Conservation (phyloP, 805 yeast genomes). For the Cyberlindnera euphorbiae region DNA sequence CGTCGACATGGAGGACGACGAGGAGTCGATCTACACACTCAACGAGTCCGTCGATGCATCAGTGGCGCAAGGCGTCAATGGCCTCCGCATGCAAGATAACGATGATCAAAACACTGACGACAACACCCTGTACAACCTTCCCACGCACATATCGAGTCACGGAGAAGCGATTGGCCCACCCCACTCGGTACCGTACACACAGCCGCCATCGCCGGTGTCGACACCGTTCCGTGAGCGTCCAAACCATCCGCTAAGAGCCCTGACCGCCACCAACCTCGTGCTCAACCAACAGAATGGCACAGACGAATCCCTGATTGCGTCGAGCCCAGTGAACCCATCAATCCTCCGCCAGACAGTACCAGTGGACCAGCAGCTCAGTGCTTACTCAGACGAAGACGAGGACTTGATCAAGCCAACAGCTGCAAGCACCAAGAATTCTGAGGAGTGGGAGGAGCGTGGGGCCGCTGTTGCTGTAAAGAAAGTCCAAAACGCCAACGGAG, state of each 20-base stretch:
- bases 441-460: slow-evolving; percentile 37
- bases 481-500: slow-evolving; percentile 41
- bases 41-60: slow-evolving; percentile 11
- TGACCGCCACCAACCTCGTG: slow-evolving; percentile 22
- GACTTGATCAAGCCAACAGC: no score
- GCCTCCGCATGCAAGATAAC: no score
- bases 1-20: slow-evolving; percentile 6
- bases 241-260: slow-evolving; percentile 24
- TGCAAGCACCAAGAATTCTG: background rate
- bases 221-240: slow-evolving; percentile 22
- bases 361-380: no score
- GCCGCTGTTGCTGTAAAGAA: slow-evolving; percentile 52
- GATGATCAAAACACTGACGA: slow-evolving; percentile 1
- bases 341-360: slow-evolving; percentile 3
- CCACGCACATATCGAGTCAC: slow-evolving; percentile 24
- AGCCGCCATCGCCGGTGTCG: slow-evolving; percentile 24
- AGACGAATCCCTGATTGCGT: slow-evolving; percentile 19
- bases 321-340: slow-evolving; percentile 10
- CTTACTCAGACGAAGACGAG: no score
- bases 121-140: slow-evolving; percentile 15
- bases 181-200: slow-evolving; percentile 8
- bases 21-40: slow-evolving; percentile 18
- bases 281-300: slow-evolving; percentile 23
- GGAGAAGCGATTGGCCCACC: slow-evolving; percentile 10
- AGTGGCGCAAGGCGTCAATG: no score